A percentile compares a stretch with the other conserved stretches of the same genome.
These are phyloP conservation scores for Ceratocystis cacaofunesta DNA, from an alignment of 2,329 filamentous ascomycete species.

Conservation along the genomic window DNA sequence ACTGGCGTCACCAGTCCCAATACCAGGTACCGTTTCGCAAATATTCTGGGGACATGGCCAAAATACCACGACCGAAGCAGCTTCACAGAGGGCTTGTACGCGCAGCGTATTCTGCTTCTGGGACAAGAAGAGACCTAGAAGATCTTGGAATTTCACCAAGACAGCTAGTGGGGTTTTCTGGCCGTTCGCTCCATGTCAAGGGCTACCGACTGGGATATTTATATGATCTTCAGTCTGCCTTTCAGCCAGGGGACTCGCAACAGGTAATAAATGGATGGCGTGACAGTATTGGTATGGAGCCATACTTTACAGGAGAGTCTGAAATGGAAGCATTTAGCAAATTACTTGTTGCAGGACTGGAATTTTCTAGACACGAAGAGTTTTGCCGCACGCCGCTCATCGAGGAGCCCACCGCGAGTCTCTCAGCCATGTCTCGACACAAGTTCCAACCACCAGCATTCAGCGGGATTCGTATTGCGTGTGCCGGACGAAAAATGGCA, in stretches of 20 bases:
- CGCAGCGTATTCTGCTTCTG: constrained; percentile 17
- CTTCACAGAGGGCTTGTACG: neutral
- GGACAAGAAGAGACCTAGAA: constrained; percentile 12
- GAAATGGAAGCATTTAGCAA: constrained; percentile 17
- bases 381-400: constrained; percentile 13
- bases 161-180: constrained; percentile 13
- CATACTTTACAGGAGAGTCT: constrained; percentile 18
- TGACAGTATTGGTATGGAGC: constrained; percentile 3
- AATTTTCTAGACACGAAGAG: constrained; percentile 12
- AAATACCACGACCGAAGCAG: constrained; percentile 9
- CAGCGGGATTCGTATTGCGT: constrained; percentile 17
- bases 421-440: neutral
- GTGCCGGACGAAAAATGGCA: constrained; percentile 16
- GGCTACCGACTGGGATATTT: constrained; percentile 19
- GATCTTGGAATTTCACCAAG: constrained; percentile 11
- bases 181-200: constrained; percentile 15
- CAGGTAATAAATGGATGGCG: constrained; percentile 14
- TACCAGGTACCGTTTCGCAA: constrained; percentile 18
- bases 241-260: constrained; percentile 14
- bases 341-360: constrained; percentile 17
- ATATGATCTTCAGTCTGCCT: constrained; percentile 17
- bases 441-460: constrained; percentile 8
- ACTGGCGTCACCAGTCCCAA: constrained; percentile 17
- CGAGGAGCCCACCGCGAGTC: neutral
- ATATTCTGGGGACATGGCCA: constrained; percentile 15